Evolutionary conservation across 257 asterid genomes (phyloP).

Genomic region (Solanum sejunctum): DNA sequence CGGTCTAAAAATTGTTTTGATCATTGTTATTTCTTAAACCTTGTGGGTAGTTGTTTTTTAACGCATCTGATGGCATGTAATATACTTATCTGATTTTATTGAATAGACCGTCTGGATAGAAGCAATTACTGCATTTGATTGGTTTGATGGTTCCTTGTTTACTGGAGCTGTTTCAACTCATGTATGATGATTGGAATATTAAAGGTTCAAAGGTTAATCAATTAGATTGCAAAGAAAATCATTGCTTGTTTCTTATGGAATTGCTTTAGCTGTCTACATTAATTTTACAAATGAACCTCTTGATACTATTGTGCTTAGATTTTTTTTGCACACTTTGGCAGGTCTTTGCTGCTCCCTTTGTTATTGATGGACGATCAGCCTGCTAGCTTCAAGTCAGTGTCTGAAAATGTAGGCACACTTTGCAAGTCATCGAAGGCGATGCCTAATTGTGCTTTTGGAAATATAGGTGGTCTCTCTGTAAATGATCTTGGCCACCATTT

Average conservation of each 20-base stretch:
- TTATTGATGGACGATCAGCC: constrained; percentile 23
- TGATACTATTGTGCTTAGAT: background rate
- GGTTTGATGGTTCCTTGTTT: background rate
- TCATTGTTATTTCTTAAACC: background rate
- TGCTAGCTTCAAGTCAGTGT: constrained; percentile 1
- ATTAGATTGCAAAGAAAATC: background rate
- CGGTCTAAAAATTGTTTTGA: background rate
- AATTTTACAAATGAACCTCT: background rate
- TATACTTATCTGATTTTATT: background rate
- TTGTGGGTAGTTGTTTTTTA: background rate
- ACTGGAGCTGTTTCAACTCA: background rate
- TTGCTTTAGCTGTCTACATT: background rate
- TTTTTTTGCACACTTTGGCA: background rate
- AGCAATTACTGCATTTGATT: background rate
- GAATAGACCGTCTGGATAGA: background rate
- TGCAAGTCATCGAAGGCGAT: constrained; percentile 8
- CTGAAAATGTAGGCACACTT: constrained; percentile 8
- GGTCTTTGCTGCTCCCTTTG: constrained; percentile 4
- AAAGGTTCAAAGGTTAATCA: background rate
- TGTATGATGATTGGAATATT: background rate
- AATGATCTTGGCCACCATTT: constrained; percentile 16
- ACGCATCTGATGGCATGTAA: background rate
- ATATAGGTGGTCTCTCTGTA: constrained; percentile 5
- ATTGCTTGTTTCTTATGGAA: background rate
- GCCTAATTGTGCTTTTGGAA: background rate